Evolutionary conservation across 2,329 filamentous ascomycete species (phyloP), one percentile per base, ranked within the genome.

Genomic region (Chaetothyriales sp.): DNA sequence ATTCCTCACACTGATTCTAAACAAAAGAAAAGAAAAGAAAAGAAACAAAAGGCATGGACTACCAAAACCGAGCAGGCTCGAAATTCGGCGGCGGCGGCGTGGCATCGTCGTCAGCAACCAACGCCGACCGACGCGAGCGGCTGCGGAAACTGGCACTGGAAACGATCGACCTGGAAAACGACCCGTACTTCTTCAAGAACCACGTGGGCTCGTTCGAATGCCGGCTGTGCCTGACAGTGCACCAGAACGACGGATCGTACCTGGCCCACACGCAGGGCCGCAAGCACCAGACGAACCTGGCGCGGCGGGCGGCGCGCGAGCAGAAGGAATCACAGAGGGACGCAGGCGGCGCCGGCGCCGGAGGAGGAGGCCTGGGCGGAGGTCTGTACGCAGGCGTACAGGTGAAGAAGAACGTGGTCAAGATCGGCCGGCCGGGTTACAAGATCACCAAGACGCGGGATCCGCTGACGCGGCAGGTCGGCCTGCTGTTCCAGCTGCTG

Each of bases 161-260:
- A 72, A 93, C 88, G 51, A 98, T 98, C 75, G 90, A 96, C 73
- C 85, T 96, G 56, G 92, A 96, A 72, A 96, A 95, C 72, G 92
- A 98, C 72, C 92, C 92, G 0, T 98, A 96, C 78, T 95, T 96
- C 75, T 98, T 98, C 82, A 94, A 94, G 69, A 98, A 98, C 75
- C 90, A 98, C 70, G 86, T 96, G 62, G 92, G 92, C 64, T 92
- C 84, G 64, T 98, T 95, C 70, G 92, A 98, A 70, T 98, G 92
- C 68, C 86, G 92, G 26, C 83, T 98, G 43, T 98, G 92, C 65
- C 75, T 98, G 22, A 98, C 92, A 0, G 90, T 96, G 3, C 92
- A 98, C 75, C 92, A 98, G 65, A 98, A 98, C 68, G 92, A 98
- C 72, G 92, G 92, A 56, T 95, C 89, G 46, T 98, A 98, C 70